Evolutionary conservation across 2,329 filamentous ascomycete genomes (phyloP), one percentile per base, ranked within the genome.

Genomic region (Aureobasidium melanogenum): DNA sequence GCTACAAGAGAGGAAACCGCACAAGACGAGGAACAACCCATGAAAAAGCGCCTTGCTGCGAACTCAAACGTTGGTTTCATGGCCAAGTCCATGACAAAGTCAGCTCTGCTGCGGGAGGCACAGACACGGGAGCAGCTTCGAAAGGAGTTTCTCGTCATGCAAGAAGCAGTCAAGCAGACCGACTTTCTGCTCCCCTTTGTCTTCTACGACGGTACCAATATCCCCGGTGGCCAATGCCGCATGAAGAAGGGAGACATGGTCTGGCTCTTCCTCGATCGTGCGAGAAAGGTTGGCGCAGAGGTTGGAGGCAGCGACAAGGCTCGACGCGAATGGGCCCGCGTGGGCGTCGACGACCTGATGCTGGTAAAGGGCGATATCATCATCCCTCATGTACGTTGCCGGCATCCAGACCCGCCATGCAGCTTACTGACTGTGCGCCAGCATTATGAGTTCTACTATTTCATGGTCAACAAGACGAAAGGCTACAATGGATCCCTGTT

Each of bases 371-470:
- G 91, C 15, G 89, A 91, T 61, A 82, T 97, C 50, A 97, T 99
- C 60, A 85, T 99, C 67, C 93, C 94, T 62, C 94, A 96, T 80
- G 92, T 96, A 78, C 80, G 88, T 84, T 47, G 28, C 22, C 26
- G 51, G 32, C 24, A 17, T 14, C 57, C 19, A 39, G 15, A 32
- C 34, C 30, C 50, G 22, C 17, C 10, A 38, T 57, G 34, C 38
- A 22, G 36, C 39, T 64, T 64, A 52, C 63, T 60, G 43, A 47
- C 19, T 38, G 39, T 4, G 30, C 14, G 12, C 50, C 71, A 97
- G 91, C 94, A 99, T 74, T 97, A 95, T 71, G 93, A 97, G 66
- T 91, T 99, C 72, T 94, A 97, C 73, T 94, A 93, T 76, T 97
- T 99, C 76, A 86, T 97, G 71, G 88, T 96, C 73, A 97, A 97